Evolutionary conservation across 805 yeast genomes (phyloP).

Genomic region (Saccharomycodes ludwigii): DNA sequence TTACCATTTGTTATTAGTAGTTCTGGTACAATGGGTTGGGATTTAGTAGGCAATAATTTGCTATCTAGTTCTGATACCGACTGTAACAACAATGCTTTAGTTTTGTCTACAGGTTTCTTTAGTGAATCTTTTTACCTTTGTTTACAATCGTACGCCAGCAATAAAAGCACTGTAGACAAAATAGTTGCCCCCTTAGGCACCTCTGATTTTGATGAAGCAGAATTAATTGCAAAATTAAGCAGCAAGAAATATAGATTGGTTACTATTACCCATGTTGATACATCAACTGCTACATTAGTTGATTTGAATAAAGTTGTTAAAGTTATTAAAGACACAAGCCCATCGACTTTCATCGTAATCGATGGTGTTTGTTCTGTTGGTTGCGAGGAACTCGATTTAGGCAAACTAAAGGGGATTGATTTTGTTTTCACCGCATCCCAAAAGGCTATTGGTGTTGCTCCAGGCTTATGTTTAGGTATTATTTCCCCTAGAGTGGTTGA

Average conservation of each 20-base stretch:
- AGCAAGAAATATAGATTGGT: constrained; percentile 47
- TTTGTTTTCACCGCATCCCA: constrained; percentile 86
- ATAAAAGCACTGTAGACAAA: constrained; percentile 43
- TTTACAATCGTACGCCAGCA: constrained; percentile 57
- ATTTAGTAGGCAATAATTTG: constrained; percentile 70
- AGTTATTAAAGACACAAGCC: constrained; percentile 51
- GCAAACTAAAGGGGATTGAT: constrained; percentile 74
- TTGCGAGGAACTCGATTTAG: constrained; percentile 76
- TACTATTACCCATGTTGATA: constrained; percentile 91
- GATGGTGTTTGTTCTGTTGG: constrained; percentile 95
- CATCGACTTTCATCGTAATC: constrained; percentile 72
- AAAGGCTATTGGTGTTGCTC: constrained; percentile 90
- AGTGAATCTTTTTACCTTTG: constrained; percentile 74
- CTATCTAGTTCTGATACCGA: constrained; percentile 23
- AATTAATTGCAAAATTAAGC: constrained; percentile 33
- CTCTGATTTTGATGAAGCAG: constrained; percentile 45
- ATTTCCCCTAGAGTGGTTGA: constrained; percentile 65
- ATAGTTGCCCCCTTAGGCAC: constrained; percentile 64
- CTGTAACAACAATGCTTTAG: constrained; percentile 60
- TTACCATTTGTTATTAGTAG: constrained; percentile 81
- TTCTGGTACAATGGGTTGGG: constrained; percentile 95
- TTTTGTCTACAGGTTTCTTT: constrained; percentile 84
- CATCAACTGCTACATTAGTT: constrained; percentile 85
- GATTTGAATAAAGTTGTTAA: constrained; percentile 53
- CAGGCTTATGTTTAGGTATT: constrained; percentile 74